Evolutionary conservation across 2,329 filamentous ascomycete species (phyloP), one percentile per base, ranked within the genome.

Genomic region (Nigrospora oryzae): DNA sequence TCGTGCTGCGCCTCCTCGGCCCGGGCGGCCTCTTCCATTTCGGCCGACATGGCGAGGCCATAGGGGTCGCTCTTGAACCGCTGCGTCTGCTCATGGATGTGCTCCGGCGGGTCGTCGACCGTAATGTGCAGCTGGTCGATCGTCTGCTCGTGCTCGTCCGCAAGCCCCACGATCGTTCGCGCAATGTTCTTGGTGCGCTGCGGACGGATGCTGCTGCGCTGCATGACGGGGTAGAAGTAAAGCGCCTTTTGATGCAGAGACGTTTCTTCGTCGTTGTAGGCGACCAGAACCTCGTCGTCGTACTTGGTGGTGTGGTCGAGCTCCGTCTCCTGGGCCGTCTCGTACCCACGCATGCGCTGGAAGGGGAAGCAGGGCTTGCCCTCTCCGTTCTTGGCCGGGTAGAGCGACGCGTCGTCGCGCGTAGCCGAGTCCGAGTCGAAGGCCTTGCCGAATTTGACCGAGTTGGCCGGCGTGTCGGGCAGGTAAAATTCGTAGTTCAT

Each of bases 401-500:
- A 82, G 5, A 81, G 67, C 5, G 64, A 63, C 3, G 75, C 69
- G 41, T 74, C 70, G 47, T 77, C 73, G 47, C 71, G 70, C 15
- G 77, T 69, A 2, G 73, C 66, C 54, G 81, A 75, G 48, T 75
- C 65, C 7, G 75, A 61, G 56, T 82, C 76, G 54, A 83, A 83
- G 57, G 74, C 78, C 53, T 72, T 65, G 48, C 78, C 76, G 65
- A 86, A 83, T 38, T 69, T 70, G 11, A 69, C 63, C 32, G 73
- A 73, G 1, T 73, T 69, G 5, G 63, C 56, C 17, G 61, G 50
- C 8, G 66, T 71, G 42, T 77, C 71, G 6, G 74, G 69, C 19
- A 86, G 70, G 62, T 79, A 86, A 59, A 81, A 81, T 56, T 85
- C 79, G 61, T 84, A 85, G 58, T 83, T 77, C 66, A 79, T 76